Percentiles rank a stretch among this genome's conserved stretches.
phyloP scores from a whole-genome alignment of 148 eudicot genomes.

The Tetragonia tetragonoides region DNA sequence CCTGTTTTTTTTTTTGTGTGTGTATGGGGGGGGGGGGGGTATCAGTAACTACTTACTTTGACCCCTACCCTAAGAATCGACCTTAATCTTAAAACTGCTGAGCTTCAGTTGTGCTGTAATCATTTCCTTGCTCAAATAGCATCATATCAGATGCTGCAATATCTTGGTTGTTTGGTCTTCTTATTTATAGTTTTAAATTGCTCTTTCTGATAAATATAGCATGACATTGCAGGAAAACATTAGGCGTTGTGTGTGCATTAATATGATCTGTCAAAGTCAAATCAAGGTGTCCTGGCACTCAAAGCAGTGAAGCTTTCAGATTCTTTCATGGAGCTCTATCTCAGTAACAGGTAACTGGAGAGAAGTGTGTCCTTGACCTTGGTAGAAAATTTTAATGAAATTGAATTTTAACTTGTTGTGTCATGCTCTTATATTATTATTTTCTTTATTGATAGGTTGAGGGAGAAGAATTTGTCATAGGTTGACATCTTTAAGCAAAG shows the following conservation, averaged over 20 bases:
- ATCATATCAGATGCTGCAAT: not conserved
- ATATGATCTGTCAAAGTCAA: conserved; percentile 93
- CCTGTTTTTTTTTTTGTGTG: not conserved
- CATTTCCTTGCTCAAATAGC: not conserved
- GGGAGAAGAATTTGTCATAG: conserved; percentile 96
- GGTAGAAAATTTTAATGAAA: not conserved
- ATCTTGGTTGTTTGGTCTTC: not conserved
- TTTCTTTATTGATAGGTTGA: conserved; percentile 52
- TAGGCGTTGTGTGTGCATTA: conserved; percentile 91
- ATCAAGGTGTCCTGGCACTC: conserved; percentile 90
- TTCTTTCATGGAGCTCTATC: conserved; percentile 94
- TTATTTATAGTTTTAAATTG: not conserved
- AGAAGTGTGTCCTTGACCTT: conserved; percentile 58
- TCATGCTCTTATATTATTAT: conserved; percentile 6
- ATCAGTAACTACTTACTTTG: not conserved
- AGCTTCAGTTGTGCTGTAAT: not conserved
- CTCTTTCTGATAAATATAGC: not conserved
- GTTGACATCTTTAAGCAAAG: conserved; percentile 93
- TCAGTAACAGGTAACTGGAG: conserved; percentile 78
- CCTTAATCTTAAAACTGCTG: not conserved
- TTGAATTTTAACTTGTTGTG: not conserved
- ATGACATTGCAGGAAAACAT: conserved; percentile 77
- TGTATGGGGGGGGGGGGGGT: not conserved
- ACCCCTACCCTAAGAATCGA: not conserved
- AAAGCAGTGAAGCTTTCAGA: conserved; percentile 91